Conservation (phyloP, 2,329 filamentous ascomycete genomes). For the Colletotrichum sp. region DNA sequence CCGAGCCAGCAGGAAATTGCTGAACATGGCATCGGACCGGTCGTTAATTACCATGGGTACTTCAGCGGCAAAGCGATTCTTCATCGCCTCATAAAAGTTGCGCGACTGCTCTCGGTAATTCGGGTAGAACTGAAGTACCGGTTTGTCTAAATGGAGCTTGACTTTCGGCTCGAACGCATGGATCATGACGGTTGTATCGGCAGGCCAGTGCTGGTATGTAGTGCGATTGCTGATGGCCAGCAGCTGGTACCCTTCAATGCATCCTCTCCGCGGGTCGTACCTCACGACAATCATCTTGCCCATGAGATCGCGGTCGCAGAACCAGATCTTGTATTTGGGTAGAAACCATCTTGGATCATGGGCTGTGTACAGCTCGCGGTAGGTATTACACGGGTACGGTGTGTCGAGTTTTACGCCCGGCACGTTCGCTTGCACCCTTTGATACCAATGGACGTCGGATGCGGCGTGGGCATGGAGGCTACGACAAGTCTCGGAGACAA, state of each 20-base stretch:
- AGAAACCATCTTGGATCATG: conserved; percentile 89
- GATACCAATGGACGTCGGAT: conserved; percentile 75
- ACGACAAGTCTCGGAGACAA: conserved; percentile 66
- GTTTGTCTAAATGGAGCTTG: conserved; percentile 75
- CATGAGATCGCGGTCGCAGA: conserved; percentile 74
- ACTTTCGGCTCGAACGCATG: conserved; percentile 75
- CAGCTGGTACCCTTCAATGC: conserved; percentile 82
- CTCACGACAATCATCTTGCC: conserved; percentile 79
- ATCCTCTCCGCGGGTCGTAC: conserved; percentile 74
- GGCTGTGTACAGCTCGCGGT: conserved; percentile 72
- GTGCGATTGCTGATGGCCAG: conserved; percentile 66
- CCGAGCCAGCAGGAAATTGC: conserved; percentile 71
- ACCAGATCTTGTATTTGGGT: conserved; percentile 82
- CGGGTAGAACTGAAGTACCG: conserved; percentile 64
- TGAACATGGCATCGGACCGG: conserved; percentile 58
- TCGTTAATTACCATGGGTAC: conserved; percentile 58
- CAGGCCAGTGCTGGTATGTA: conserved; percentile 67
- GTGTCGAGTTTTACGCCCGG: conserved; percentile 58
- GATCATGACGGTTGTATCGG: conserved; percentile 70
- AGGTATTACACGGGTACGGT: conserved; percentile 66
- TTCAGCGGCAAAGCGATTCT: conserved; percentile 48
- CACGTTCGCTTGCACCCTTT: conserved; percentile 71
- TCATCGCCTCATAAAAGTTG: background rate
- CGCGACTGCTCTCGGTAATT: background rate
- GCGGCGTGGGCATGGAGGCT: conserved; percentile 62